Evolutionary conservation across 2,329 filamentous ascomycete species (phyloP), one percentile per base, ranked within the genome.

Genomic region (Graphilbum sp.): DNA sequence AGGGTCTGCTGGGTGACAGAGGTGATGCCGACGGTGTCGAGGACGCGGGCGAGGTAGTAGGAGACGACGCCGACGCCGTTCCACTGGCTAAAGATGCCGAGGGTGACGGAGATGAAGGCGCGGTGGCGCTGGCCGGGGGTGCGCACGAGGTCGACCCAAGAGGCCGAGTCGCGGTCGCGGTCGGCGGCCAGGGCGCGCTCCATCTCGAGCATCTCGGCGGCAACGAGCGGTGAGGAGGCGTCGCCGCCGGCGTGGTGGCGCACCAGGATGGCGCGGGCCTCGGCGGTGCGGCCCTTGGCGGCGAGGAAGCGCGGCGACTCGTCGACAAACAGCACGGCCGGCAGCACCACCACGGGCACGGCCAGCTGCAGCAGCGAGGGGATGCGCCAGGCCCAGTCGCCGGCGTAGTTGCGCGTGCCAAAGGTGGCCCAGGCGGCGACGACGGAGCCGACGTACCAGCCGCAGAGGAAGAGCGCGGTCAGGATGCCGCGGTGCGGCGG

Each of bases 321-420:
- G 13, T 35, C 32, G 15, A 29, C 27, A 13, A 43, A 33, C 21
- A 43, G 17, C 6, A 45, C 10, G 8, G 21, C 33, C 6, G 37
- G 30, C 13, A 45, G 21, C 18, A 37, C 39, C 8, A 38, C 15
- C 5, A 37, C 4, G 12, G 24, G 55, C 5, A 68, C 63, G 8
- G 46, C 43, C 20, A 62, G 53, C 46, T 73, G 69, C 2, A 70
- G 52, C 46, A 70, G 58, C 8, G 73, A 63, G 1, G 75, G 75
- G 16, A 73, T 62, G 20, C 67, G 58, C 75, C 75, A 80, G 0
- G 70, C 35, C 42, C 42, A 62, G 3, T 53, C 64, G 30, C 49
- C 49, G 25, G 60, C 60, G 10, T 62, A 57, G 5, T 56, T 45
- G 17, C 32, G 33, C 6, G 41, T 50, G 36, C 47, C 50, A 20